Evolutionary conservation across 345 rosid genomes (phyloP).

Genomic region (Cardamine resedifolia): DNA sequence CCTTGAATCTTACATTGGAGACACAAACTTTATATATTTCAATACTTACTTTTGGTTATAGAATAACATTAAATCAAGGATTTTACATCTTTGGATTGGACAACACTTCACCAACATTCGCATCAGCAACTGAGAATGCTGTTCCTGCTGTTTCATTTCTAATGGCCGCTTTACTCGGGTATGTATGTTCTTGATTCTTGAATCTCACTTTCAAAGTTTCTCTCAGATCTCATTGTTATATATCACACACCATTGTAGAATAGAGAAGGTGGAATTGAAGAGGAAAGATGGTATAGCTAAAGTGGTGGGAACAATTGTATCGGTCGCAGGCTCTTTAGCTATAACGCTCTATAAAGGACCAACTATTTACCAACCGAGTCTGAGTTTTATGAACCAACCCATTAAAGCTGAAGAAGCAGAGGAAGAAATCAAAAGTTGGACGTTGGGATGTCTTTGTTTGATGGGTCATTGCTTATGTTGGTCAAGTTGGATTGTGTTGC

Average conservation of each 20-base stretch:
- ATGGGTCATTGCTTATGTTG: constrained; percentile 83
- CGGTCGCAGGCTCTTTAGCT: constrained; percentile 57
- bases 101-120: constrained; percentile 66
- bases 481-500: constrained; percentile 90
- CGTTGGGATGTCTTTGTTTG: constrained; percentile 65
- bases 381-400: neutral
- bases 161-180: constrained; percentile 59
- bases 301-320: constrained; percentile 58
- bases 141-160: constrained; percentile 71
- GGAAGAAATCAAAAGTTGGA: constrained; percentile 52
- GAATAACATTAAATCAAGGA: constrained; percentile 62
- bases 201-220: neutral
- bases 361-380: constrained; percentile 44
- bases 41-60: neutral
- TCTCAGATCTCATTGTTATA: neutral
- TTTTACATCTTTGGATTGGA: constrained; percentile 66
- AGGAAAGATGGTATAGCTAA: constrained; percentile 62
- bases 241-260: constrained; percentile 35
- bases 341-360: constrained; percentile 72
- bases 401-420: constrained; percentile 25
- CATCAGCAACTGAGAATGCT: constrained; percentile 67
- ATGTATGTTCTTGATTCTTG: constrained; percentile 34
- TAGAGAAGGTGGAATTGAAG: constrained; percentile 52
- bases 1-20: neutral
- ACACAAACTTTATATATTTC: neutral